Conservation (phyloP, 129 eudicot genomes). For the Tagetes patula region DNA sequence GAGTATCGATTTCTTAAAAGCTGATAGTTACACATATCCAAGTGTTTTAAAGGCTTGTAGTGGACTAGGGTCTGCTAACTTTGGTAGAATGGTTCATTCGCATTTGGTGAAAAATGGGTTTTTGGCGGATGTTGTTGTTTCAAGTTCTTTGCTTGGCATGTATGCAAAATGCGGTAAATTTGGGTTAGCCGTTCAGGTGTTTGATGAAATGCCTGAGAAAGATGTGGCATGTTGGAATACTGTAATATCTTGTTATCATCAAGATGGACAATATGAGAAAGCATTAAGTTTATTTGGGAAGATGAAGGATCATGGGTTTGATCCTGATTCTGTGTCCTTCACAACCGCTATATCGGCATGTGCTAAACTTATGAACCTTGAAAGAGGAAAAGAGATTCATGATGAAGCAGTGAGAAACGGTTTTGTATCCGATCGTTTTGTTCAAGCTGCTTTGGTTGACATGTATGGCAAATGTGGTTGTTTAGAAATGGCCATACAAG, state of each 20-base stretch:
- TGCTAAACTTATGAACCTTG: constrained; percentile 32
- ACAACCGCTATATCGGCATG: constrained; percentile 29
- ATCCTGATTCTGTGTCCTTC: constrained; percentile 35
- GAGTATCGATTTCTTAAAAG: constrained; percentile 24
- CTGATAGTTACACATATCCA: constrained; percentile 40
- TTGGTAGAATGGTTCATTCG: constrained; percentile 30
- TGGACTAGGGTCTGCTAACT: constrained; percentile 22
- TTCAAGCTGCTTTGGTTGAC: constrained; percentile 38
- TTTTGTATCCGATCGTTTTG: constrained; percentile 19
- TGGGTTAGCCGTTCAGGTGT: constrained; percentile 26
- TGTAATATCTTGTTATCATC: constrained; percentile 37
- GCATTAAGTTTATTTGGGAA: constrained; percentile 26
- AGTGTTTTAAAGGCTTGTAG: constrained; percentile 38
- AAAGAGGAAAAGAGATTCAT: constrained; percentile 27
- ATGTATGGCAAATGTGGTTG: constrained; percentile 40
- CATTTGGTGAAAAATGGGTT: constrained; percentile 32
- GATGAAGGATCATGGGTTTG: constrained; percentile 36
- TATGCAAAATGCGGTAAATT: constrained; percentile 38
- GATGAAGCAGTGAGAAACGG: constrained; percentile 27
- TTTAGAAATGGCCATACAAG: constrained; percentile 30
- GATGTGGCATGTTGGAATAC: constrained; percentile 42
- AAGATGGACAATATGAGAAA: constrained; percentile 34
- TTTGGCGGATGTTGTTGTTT: constrained; percentile 27
- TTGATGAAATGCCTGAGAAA: constrained; percentile 46
- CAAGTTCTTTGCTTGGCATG: constrained; percentile 33